Conservation (phyloP, 352 stramenopile genomes). For the Nothophytophthora sp. region DNA sequence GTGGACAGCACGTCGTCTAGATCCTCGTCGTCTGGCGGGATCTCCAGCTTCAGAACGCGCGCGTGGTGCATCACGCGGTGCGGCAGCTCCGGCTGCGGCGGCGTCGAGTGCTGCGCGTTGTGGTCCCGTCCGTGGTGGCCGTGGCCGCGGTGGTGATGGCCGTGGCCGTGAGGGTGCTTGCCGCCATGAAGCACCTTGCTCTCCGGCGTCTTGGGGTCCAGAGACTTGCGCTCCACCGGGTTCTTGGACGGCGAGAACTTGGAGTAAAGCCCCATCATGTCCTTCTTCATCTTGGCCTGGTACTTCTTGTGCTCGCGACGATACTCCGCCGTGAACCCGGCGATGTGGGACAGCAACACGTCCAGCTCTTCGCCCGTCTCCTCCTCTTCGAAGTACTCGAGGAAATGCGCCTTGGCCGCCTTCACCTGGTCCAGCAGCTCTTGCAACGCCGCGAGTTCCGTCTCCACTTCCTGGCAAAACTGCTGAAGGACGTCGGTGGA, state of each 20-base stretch:
- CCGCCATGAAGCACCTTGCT: conserved; percentile 19
- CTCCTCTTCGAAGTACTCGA: conserved; percentile 87
- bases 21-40: conserved; percentile 24
- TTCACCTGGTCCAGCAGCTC: conserved; percentile 52
- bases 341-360: conserved; percentile 70
- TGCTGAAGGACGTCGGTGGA: conserved; percentile 51
- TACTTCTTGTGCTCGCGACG: conserved; percentile 74
- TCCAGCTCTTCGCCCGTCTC: conserved; percentile 79
- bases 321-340: conserved; percentile 77
- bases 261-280: conserved; percentile 32
- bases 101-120: conserved; percentile 17
- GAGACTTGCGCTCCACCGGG: conserved; percentile 24
- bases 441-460: conserved; percentile 54
- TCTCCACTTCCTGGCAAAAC: conserved; percentile 65
- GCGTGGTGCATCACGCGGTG: conserved; percentile 27
- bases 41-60: conserved; percentile 28
- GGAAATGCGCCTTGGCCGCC: conserved; percentile 66
- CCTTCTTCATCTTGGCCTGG: conserved; percentile 45
- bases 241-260: conserved; percentile 35
- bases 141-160: conserved; percentile 16
- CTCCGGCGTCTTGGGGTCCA: conserved; percentile 17
- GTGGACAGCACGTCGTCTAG: conserved; percentile 27
- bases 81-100: conserved; percentile 27
- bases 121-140: not conserved
- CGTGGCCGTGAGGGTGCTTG: conserved; percentile 17